Evolutionary conservation across 2,329 filamentous ascomycete species (phyloP).

Genomic region (Myriangium duriaei): DNA sequence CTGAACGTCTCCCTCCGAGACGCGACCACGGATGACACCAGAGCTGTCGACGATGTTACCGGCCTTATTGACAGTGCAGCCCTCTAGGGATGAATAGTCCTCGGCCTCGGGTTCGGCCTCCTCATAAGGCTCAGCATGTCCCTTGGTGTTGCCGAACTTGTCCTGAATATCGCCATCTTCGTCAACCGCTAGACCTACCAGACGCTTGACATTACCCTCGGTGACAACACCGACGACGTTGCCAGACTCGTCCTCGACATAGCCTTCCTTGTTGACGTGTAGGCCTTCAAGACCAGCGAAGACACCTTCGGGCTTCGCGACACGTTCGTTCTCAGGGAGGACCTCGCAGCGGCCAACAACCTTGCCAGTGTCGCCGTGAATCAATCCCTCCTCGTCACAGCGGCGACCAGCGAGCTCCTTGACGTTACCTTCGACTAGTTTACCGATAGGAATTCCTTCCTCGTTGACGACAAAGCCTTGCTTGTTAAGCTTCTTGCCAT

Average conservation of each 20-base stretch:
- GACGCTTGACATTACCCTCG: conserved; percentile 57
- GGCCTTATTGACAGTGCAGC: conserved; percentile 51
- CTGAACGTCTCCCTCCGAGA: conserved; percentile 44
- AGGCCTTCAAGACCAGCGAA: conserved; percentile 55
- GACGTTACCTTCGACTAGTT: conserved; percentile 43
- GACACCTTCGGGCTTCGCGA: conserved; percentile 48
- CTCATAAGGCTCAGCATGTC: conserved; percentile 45
- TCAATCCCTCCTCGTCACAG: conserved; percentile 42
- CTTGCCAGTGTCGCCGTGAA: conserved; percentile 45
- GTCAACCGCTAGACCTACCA: conserved; percentile 63
- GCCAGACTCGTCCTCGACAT: conserved; percentile 65
- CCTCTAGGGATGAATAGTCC: conserved; percentile 48
- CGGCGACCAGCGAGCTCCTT: conserved; percentile 44
- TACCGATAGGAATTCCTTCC: conserved; percentile 43
- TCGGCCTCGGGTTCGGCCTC: conserved; percentile 35
- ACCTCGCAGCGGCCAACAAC: conserved; percentile 45
- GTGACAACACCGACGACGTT: conserved; percentile 60
- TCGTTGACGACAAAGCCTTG: conserved; percentile 42
- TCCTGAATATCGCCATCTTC: conserved; percentile 74
- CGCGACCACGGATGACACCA: conserved; percentile 46
- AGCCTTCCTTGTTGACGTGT: conserved; percentile 56
- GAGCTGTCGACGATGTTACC: conserved; percentile 49
- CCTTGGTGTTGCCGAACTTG: conserved; percentile 54
- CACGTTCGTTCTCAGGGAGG: conserved; percentile 44
- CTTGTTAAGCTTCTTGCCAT: conserved; percentile 45